Evolutionary conservation across 495 filamentous ascomycete genomes (phyloP).

Genomic region (Entonaema liquescens): DNA sequence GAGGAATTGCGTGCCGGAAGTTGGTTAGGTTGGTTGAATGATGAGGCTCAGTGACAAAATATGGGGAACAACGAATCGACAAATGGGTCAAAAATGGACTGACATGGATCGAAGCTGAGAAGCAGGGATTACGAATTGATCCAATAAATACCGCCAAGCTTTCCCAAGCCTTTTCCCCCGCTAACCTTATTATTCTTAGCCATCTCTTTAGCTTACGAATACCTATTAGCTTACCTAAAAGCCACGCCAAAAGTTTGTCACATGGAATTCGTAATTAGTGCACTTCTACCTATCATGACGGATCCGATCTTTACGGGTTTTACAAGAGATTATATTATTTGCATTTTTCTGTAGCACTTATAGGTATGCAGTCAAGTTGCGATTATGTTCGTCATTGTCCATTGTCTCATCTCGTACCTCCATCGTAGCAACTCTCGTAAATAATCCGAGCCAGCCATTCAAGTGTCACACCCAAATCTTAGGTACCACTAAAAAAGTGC

Average conservation of each 20-base stretch:
- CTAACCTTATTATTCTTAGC: constrained; percentile 26
- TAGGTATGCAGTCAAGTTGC: neutral
- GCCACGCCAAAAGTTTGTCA: too few relatives aligned
- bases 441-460: neutral
- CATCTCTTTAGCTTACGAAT: neutral
- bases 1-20: neutral
- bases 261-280: neutral
- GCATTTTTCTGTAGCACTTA: too few relatives aligned
- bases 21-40: neutral
- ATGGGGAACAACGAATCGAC: neutral
- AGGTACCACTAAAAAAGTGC: too few relatives aligned
- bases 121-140: constrained; percentile 5
- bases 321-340: too few relatives aligned
- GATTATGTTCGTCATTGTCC: neutral
- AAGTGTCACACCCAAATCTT: neutral
- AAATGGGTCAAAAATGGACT: neutral
- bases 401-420: neutral
- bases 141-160: constrained; percentile 3
- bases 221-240: too few relatives aligned
- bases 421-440: neutral
- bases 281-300: too few relatives aligned
- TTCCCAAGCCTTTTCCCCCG: constrained; percentile 6
- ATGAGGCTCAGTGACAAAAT: constrained; percentile 12
- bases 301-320: too few relatives aligned
- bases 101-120: neutral